phyloP scores from a whole-genome alignment of 2,329 filamentous ascomycete species.

The Arthroderma sp. region DNA sequence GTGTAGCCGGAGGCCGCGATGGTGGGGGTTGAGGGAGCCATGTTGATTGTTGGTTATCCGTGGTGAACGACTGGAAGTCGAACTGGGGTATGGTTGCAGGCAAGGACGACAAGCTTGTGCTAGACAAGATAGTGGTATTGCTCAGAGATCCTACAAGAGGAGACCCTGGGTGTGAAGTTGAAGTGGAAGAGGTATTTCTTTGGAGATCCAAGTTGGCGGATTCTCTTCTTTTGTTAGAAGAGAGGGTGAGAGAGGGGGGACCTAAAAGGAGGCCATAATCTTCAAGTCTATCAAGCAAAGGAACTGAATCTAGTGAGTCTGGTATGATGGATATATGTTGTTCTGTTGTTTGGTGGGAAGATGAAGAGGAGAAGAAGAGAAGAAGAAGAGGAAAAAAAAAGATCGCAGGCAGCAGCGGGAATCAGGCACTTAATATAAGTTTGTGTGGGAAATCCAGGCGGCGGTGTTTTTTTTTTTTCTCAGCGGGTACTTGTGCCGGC shows the following conservation, averaged over 20 bases:
- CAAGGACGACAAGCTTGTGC: slow-evolving; percentile 26
- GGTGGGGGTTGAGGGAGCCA: slow-evolving; percentile 34
- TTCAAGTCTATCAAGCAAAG: slow-evolving; percentile 3
- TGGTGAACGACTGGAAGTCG: slow-evolving; percentile 36
- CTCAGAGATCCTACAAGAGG: slow-evolving; percentile 34
- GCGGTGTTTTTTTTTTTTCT: slow-evolving; percentile 1
- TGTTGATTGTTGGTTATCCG: slow-evolving; percentile 35
- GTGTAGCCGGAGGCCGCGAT: slow-evolving; percentile 29
- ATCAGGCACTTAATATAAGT: slow-evolving; percentile 26
- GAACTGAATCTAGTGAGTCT: slow-evolving; percentile 5
- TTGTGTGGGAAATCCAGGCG: slow-evolving; percentile 11
- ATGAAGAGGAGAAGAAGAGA: slow-evolving; percentile 9
- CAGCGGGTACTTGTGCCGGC: not conserved
- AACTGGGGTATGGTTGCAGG: slow-evolving; percentile 22
- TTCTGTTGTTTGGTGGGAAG: slow-evolving; percentile 4
- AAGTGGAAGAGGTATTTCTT: slow-evolving; percentile 20
- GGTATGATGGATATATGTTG: slow-evolving; percentile 1
- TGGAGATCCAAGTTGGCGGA: slow-evolving; percentile 29
- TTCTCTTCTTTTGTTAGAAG: slow-evolving; percentile 22
- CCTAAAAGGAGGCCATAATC: slow-evolving; percentile 29
- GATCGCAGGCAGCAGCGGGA: slow-evolving; percentile 10
- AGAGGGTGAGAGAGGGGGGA: slow-evolving; percentile 15
- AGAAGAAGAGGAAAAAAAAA: slow-evolving; percentile 10
- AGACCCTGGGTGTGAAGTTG: slow-evolving; percentile 27
- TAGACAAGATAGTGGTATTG: slow-evolving; percentile 29